Evolutionary conservation across 2,329 filamentous ascomycete genomes (phyloP).

Genomic region (Aspergillus tubingensis): DNA sequence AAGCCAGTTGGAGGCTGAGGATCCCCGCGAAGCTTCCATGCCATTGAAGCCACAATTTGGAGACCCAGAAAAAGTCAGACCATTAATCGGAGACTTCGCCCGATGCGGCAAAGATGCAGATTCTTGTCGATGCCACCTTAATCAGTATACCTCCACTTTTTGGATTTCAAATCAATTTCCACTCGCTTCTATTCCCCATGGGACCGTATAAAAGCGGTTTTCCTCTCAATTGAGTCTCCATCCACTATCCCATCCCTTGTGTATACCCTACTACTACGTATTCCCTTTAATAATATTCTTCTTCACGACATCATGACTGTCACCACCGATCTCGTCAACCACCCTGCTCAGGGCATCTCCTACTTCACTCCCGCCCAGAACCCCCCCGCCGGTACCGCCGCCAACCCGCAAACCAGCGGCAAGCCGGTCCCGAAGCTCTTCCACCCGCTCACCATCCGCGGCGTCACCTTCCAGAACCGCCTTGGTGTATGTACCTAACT

Average conservation of each 20-base stretch:
- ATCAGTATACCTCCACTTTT: background rate
- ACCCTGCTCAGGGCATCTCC: slow-evolving; percentile 44
- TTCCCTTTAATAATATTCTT: no score
- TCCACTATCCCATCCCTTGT: background rate
- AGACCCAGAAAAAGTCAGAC: background rate
- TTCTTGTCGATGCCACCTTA: background rate
- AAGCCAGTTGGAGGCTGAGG: no score
- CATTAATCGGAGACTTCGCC: background rate
- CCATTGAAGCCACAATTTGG: background rate
- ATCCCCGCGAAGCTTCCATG: background rate
- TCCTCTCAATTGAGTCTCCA: background rate
- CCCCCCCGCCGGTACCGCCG: slow-evolving; percentile 40
- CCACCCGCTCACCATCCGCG: slow-evolving; percentile 58
- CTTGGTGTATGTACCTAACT: slow-evolving; percentile 17
- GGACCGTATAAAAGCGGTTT: background rate
- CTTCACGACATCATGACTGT: background rate
- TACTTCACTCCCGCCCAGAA: slow-evolving; percentile 44
- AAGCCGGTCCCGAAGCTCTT: slow-evolving; percentile 58
- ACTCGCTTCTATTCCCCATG: background rate
- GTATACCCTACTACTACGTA: no score
- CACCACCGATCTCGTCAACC: slow-evolving; percentile 38
- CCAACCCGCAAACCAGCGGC: slow-evolving; percentile 44
- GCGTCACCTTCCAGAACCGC: slow-evolving; percentile 61
- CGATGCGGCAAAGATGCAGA: background rate
- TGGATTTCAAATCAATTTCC: slow-evolving; percentile 3